phyloP scores from a whole-genome alignment of 2,329 filamentous ascomycete genomes.

The Hysterium pulicare region DNA sequence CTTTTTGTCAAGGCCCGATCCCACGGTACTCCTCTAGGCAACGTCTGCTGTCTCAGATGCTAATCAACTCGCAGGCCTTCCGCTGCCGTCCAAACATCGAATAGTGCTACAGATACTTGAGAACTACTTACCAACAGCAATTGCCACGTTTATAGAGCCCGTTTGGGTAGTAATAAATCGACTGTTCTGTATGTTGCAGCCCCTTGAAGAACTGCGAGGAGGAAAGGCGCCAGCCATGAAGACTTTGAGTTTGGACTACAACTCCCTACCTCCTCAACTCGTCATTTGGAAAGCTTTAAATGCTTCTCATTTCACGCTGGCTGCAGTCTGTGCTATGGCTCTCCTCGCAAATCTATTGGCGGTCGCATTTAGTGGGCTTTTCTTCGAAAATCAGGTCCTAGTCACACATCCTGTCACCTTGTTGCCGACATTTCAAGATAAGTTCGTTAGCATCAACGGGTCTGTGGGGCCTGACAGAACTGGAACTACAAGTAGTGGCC shows the following conservation, averaged over 20 bases:
- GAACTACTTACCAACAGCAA: conserved; percentile 53
- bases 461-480: conserved; percentile 15
- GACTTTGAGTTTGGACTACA: conserved; percentile 49
- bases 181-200: conserved; percentile 52
- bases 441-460: conserved; percentile 26
- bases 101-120: conserved; percentile 42
- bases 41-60: background rate
- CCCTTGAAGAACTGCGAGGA: conserved; percentile 49
- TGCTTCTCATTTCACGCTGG: conserved; percentile 47
- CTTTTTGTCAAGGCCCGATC: conserved; percentile 14
- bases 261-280: conserved; percentile 55
- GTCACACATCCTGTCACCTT: conserved; percentile 12
- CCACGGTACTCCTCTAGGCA: conserved; percentile 12
- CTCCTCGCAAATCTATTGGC: conserved; percentile 54
- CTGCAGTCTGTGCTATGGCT: conserved; percentile 46
- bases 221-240: conserved; percentile 33
- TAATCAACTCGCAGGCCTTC: no score
- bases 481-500: background rate
- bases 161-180: conserved; percentile 56
- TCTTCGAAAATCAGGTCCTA: conserved; percentile 38
- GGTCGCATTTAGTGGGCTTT: conserved; percentile 51
- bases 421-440: conserved; percentile 10
- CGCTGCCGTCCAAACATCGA: conserved; percentile 32
- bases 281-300: conserved; percentile 45
- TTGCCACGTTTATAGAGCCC: conserved; percentile 57